phyloP scores from a whole-genome alignment of 495 filamentous ascomycete species.

The Neurospora discreta region DNA sequence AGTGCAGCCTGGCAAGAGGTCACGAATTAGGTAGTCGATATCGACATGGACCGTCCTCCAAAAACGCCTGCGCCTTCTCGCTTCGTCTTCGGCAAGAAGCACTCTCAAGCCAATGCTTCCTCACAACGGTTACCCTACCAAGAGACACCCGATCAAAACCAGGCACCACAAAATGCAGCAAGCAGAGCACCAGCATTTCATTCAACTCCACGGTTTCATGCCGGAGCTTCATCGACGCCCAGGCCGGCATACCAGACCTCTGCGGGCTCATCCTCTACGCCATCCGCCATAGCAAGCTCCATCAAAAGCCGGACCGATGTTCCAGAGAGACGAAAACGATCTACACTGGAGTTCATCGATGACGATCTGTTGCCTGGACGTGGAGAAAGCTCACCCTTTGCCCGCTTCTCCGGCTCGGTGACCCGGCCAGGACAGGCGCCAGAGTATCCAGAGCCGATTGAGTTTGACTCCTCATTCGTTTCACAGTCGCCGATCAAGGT shows the following conservation, averaged over 20 bases:
- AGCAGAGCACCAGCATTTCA: slow-evolving; percentile 17
- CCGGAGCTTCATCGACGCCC: slow-evolving; percentile 10
- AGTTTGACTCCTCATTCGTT: slow-evolving; percentile 19
- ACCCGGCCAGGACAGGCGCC: not conserved
- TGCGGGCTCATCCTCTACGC: slow-evolving; percentile 3
- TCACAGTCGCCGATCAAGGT: slow-evolving; percentile 9
- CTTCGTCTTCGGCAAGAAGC: not conserved
- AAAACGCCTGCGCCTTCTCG: not conserved
- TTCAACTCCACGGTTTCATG: slow-evolving; percentile 29
- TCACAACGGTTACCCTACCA: not conserved
- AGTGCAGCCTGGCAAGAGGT: not conserved
- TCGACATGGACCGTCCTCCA: not conserved
- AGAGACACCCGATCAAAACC: not conserved
- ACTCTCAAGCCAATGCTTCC: not conserved
- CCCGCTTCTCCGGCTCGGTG: not conserved
- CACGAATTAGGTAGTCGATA: not conserved
- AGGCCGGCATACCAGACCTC: slow-evolving; percentile 12
- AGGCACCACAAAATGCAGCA: not conserved
- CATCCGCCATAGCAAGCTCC: slow-evolving; percentile 7
- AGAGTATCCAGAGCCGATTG: slow-evolving; percentile 23
- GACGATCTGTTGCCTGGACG: slow-evolving; percentile 10
- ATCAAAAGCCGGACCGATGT: slow-evolving; percentile 7
- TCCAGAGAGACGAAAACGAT: slow-evolving; percentile 1
- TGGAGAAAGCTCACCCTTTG: slow-evolving; percentile 6
- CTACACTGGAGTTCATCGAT: slow-evolving; percentile 21